Base-by-base conservation (phyloP, 169 alveolate genomes). In the Eimeria acervulina region DNA sequence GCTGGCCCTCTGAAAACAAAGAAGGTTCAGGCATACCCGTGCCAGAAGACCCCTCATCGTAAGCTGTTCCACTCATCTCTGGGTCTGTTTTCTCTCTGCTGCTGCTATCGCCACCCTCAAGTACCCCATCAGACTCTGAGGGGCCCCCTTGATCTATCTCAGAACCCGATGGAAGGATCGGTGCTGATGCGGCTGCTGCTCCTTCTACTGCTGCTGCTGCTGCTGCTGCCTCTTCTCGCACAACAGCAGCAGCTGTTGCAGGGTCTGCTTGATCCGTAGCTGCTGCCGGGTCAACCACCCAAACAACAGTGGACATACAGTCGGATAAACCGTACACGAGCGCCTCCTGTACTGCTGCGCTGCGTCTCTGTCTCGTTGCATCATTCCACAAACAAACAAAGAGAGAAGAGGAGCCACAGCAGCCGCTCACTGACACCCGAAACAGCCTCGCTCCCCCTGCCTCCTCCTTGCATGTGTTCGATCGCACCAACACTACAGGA, bases 341-440 rank as follows among this genome's bases (percentile, higher is more conserved):
- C 40, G 90, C 90, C 90, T 80, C 90, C 42, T 80, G 90, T 44
- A 80, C 68, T 19, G 70, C 90, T 26, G 90, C 90, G 13, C 23
- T 26, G 2, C 40, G 68, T 1, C 90, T 31, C 36, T 40, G 90
- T 17, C 28, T 55, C 33, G 90, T 80, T 5, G 90, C 90, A 59
- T 80, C 90, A 0, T 59, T 80, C 90, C 90, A 80, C 59, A 80
- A 23, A 47, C 90, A 80, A 6, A 59, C 90, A 47, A 40, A 80
- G 42, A 26, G 90, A 47, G 47, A 28, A n/a, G 90, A 26, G 1
- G 68, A 44, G 42, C 44, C 42, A 4, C 90, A 80, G 42, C 90
- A 80, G 70, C 52, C 21, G 31, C 68, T 80, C 44, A 80, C 68
- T 15, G 70, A 33, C 1, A 47, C 90, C 17, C 90, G 17, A 15